Evolutionary conservation across 345 rosid species (phyloP), one percentile per base, ranked within the genome.

Genomic region (Eucalyptus shirleyi): DNA sequence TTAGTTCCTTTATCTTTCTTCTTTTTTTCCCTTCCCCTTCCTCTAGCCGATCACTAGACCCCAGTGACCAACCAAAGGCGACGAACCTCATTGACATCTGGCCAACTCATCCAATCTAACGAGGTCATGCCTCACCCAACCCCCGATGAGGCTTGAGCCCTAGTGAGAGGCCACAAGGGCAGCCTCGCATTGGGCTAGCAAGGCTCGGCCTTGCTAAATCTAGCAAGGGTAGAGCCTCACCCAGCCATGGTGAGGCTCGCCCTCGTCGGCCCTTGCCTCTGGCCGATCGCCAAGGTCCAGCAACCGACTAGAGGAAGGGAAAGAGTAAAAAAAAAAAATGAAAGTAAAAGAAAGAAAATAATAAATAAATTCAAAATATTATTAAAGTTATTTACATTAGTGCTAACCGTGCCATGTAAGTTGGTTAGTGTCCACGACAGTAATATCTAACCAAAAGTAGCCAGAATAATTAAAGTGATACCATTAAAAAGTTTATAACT

Each of bases 401-500:
- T 53, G 59, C 11, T 53, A 3, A 9, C 0, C 5, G 0, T 53
- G 24, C 10, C 24, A 19, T 19, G 2, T 53, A 53, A 5, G 59
- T 23, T 53, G 11, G 24, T 53, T 0, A 53, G 5, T 1, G 24
- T 53, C 59, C 62, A 56, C 6, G 12, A 23, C 3, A 10, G 0
- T 0, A 10, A 1, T 56, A 56, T 56, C 13, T 56, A 56, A 0
- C 6, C 24, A 53, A 53, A 53, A 53, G 59, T 53, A 53, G 59
- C 11, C 1, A 1, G 1, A 56, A 24, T 56, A 1, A 56, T 24
- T 0, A 24, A 56, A 23, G 2, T 56, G 28, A 10, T 0, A 56
- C 30, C 0, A 56, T 10, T 56, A 56, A 56, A 56, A 56, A 23
- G 6, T 56, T 56, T 24, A 56, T 23, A 56, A 9, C 1, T 56